Percentiles rank a stretch among this genome's conserved stretches.
phyloP scores from a whole-genome alignment of 2,329 filamentous ascomycete species.

The Metarhizium humberi region DNA sequence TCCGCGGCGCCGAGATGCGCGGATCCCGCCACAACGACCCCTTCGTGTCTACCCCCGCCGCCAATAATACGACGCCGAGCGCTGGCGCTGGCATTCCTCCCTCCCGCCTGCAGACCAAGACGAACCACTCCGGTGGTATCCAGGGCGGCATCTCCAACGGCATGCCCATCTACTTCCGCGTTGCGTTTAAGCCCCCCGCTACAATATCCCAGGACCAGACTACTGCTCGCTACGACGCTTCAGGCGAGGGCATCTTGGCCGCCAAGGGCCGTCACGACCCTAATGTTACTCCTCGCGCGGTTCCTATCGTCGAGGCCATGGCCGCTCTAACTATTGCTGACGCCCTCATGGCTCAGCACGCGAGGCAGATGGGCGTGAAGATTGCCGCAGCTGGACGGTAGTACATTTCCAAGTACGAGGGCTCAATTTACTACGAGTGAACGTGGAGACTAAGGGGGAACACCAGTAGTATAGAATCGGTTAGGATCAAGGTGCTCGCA shows the following conservation, averaged over 20 bases:
- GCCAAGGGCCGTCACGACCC: slow-evolving; percentile 94
- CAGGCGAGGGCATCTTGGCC: slow-evolving; percentile 62
- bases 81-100: slow-evolving; percentile 37
- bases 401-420: slow-evolving; percentile 9
- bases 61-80: slow-evolving; percentile 31
- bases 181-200: slow-evolving; percentile 90
- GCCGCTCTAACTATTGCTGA: slow-evolving; percentile 81
- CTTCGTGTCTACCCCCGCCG: slow-evolving; percentile 26
- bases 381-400: slow-evolving; percentile 10
- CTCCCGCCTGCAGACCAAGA: slow-evolving; percentile 70
- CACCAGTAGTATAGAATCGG: slow-evolving; percentile 13
- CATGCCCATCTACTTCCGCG: slow-evolving; percentile 85
- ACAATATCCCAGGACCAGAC: slow-evolving; percentile 85
- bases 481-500: slow-evolving; percentile 7
- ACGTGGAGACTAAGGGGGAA: slow-evolving; percentile 11
- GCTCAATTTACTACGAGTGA: slow-evolving; percentile 11
- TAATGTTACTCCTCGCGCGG: slow-evolving; percentile 79
- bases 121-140: slow-evolving; percentile 91
- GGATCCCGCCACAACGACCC: slow-evolving; percentile 90
- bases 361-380: slow-evolving; percentile 23
- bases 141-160: slow-evolving; percentile 95
- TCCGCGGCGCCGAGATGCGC: slow-evolving; percentile 74
- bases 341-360: slow-evolving; percentile 74
- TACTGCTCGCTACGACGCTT: slow-evolving; percentile 71
- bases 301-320: slow-evolving; percentile 89